Conservation (phyloP, 345 rosid species). For the Syzygium aromaticum region DNA sequence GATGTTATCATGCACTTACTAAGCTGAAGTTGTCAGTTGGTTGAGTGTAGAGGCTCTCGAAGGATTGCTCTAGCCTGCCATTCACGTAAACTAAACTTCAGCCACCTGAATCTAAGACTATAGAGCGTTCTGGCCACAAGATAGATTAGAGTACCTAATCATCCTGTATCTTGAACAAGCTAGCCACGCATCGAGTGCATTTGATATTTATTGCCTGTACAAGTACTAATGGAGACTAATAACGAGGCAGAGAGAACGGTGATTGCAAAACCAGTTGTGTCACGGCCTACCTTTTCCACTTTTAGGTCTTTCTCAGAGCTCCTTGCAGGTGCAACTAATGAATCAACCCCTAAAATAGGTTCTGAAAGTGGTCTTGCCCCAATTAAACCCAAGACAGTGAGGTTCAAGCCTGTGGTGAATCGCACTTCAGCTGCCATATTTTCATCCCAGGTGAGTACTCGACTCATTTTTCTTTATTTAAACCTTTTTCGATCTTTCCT, state of each 20-base stretch:
- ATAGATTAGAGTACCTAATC: not conserved
- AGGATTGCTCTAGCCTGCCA: not conserved
- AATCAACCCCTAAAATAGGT: slow-evolving; percentile 24
- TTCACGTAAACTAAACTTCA: not conserved
- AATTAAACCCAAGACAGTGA: slow-evolving; percentile 67
- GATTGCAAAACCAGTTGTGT: slow-evolving; percentile 81
- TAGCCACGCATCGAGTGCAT: not conserved
- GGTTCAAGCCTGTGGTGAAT: slow-evolving; percentile 40
- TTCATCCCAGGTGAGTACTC: slow-evolving; percentile 37
- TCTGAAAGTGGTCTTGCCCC: slow-evolving; percentile 41
- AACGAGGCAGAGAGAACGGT: slow-evolving; percentile 47
- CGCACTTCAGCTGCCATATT: slow-evolving; percentile 18
- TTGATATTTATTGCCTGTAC: not conserved
- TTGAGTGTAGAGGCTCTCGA: not conserved
- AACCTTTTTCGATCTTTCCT: not conserved
- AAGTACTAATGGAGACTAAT: slow-evolving; percentile 48
- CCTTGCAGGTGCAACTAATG: slow-evolving; percentile 44
- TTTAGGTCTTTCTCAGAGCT: slow-evolving; percentile 67
- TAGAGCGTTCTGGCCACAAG: not conserved
- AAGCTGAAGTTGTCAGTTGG: not conserved
- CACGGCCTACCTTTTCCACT: slow-evolving; percentile 62
- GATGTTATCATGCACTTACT: not conserved
- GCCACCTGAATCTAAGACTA: not conserved
- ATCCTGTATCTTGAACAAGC: not conserved
- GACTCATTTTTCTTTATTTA: not conserved